Evolutionary conservation across 768 basidiomycete species (phyloP).

Genomic region (Hypholoma fasciculare): DNA sequence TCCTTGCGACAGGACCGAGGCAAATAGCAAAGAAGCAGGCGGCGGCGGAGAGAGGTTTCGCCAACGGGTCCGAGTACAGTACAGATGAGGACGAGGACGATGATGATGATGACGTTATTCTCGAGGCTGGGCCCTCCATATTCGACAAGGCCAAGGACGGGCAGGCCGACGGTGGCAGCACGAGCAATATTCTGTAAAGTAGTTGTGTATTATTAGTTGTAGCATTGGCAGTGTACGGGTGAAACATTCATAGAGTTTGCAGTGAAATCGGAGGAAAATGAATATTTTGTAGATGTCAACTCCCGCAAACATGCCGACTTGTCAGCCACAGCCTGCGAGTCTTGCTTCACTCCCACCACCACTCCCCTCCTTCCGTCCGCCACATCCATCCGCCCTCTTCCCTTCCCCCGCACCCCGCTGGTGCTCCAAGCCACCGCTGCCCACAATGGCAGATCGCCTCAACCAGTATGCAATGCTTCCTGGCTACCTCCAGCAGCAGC

Average conservation of each 20-base stretch:
- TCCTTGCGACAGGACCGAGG: constrained; percentile 59
- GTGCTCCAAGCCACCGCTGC: constrained; percentile 14
- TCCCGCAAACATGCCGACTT: constrained; percentile 43
- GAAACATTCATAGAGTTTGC: neutral
- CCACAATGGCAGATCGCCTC: constrained; percentile 64
- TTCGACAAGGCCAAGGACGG: constrained; percentile 20
- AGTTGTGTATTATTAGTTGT: constrained; percentile 2
- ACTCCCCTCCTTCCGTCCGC: constrained; percentile 33
- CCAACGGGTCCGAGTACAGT: constrained; percentile 11
- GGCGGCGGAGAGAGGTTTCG: neutral
- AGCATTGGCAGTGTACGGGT: neutral
- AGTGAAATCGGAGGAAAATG: neutral
- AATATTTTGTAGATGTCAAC: constrained; percentile 30
- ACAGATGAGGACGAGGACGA: constrained; percentile 40
- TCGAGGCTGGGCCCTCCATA: constrained; percentile 70
- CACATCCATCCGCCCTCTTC: constrained; percentile 20
- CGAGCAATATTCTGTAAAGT: neutral
- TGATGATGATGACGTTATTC: constrained; percentile 66
- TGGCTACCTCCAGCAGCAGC: constrained; percentile 48
- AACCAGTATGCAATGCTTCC: constrained; percentile 56
- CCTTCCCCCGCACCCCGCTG: constrained; percentile 20
- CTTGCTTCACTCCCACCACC: constrained; percentile 60
- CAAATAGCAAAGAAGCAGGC: constrained; percentile 21
- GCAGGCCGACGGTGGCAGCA: constrained; percentile 17
- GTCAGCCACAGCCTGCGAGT: constrained; percentile 48